A percentile compares a stretch with the other conserved stretches of the same genome.
Conservation (phyloP, 1,139 yeast genomes). For the Nakaseomyces nivariensis region DNA sequence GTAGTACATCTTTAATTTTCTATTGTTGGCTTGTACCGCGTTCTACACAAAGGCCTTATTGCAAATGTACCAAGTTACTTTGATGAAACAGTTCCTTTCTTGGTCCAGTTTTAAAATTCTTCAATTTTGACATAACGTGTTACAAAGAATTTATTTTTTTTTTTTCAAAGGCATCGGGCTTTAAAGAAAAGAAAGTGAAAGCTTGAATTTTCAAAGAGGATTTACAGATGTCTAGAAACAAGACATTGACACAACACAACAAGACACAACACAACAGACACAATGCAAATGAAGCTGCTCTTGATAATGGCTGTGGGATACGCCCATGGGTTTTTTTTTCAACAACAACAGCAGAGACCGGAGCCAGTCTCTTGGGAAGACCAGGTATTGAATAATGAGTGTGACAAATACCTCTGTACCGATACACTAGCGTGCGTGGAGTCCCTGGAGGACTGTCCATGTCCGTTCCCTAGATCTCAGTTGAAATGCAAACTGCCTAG, state of each 20-base stretch:
- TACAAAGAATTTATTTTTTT: too few species aligned
- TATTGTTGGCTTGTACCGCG: too few species aligned
- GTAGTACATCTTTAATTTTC: slow-evolving; percentile 44
- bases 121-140: too few species aligned
- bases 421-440: slow-evolving; percentile 74
- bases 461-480: slow-evolving; percentile 81
- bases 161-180: too few species aligned
- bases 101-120: too few species aligned
- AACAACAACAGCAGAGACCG: slow-evolving; percentile 33
- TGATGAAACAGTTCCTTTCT: too few species aligned
- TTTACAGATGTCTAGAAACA: neutral
- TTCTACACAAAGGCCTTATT: too few species aligned
- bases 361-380: slow-evolving; percentile 32
- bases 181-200: too few species aligned
- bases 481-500: slow-evolving; percentile 68
- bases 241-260: neutral
- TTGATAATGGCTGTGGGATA: neutral
- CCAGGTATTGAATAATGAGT: slow-evolving; percentile 34
- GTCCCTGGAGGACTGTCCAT: slow-evolving; percentile 67
- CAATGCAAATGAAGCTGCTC: neutral
- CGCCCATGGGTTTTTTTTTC: slow-evolving; percentile 7
- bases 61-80: too few species aligned
- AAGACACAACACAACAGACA: neutral
- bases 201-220: too few species aligned
- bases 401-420: slow-evolving; percentile 68